A percentile compares a stretch with the other conserved stretches of the same genome.
Evolutionary conservation across 2,329 filamentous ascomycete genomes (phyloP).

Genomic region (Penicillium sp.): DNA sequence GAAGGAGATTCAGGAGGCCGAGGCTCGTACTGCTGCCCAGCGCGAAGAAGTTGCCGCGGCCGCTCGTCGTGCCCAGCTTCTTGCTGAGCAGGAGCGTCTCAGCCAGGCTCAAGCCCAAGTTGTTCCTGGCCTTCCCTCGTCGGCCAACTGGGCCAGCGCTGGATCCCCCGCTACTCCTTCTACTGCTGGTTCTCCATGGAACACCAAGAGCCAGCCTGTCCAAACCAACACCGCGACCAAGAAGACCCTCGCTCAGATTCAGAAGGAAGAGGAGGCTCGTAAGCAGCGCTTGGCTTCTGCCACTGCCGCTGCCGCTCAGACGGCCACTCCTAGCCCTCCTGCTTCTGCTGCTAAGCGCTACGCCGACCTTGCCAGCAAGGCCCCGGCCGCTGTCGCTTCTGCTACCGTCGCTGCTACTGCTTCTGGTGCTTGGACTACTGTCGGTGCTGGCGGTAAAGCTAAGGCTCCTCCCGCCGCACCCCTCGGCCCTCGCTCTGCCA

Average conservation of each 20-base stretch:
- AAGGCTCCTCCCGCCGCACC: conserved; percentile 68
- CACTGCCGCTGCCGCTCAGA: conserved; percentile 54
- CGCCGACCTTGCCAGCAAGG: conserved; percentile 89
- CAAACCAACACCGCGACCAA: conserved; percentile 60
- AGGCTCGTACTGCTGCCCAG: conserved; percentile 90
- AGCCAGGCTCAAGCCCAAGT: conserved; percentile 67
- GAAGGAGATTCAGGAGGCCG: conserved; percentile 95
- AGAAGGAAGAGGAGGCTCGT: conserved; percentile 89
- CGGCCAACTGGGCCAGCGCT: conserved; percentile 84
- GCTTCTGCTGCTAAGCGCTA: conserved; percentile 78
- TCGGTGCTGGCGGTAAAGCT: conserved; percentile 90
- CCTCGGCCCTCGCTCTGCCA: conserved; percentile 55
- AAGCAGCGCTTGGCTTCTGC: conserved; percentile 74
- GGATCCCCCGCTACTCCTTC: conserved; percentile 71
- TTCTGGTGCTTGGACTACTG: conserved; percentile 82
- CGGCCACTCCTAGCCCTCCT: conserved; percentile 52
- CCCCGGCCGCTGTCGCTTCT: conserved; percentile 52
- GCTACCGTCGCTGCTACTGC: conserved; percentile 51
- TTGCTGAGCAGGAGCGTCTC: conserved; percentile 79
- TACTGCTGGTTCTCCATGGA: conserved; percentile 56
- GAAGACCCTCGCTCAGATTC: conserved; percentile 94
- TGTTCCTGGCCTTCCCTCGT: conserved; percentile 79
- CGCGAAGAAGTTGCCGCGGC: conserved; percentile 81
- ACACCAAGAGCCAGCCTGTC: conserved; percentile 54
- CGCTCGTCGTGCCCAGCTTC: conserved; percentile 69